These are phyloP conservation scores for Cladorrhinum samala DNA, from an alignment of 495 filamentous ascomycete genomes.

Conservation along the genomic window DNA sequence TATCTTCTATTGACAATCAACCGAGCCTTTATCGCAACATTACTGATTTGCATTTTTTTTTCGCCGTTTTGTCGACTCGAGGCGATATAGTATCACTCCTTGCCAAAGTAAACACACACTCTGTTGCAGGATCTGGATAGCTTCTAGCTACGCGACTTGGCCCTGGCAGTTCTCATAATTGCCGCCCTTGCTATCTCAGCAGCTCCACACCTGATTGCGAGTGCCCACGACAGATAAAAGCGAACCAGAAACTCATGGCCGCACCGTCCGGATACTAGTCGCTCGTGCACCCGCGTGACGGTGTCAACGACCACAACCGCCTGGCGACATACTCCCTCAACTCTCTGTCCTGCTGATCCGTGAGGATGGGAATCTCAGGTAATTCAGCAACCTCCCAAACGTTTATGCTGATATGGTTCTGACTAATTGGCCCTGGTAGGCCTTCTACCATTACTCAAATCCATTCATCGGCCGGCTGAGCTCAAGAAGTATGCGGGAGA, in stretches of 20 bases:
- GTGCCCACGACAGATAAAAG: background rate
- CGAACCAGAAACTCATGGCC: background rate
- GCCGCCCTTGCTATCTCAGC: background rate
- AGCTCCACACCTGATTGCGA: background rate
- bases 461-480: constrained; percentile 83
- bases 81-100: background rate
- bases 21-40: too few relatives aligned
- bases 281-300: too few relatives aligned
- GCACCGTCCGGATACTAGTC: background rate
- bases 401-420: constrained; percentile 4
- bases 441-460: constrained; percentile 86
- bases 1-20: too few relatives aligned
- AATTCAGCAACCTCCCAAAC: too few relatives aligned
- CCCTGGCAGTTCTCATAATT: background rate
- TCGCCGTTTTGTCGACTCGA: too few relatives aligned
- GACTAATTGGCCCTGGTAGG: constrained; percentile 42
- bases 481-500: constrained; percentile 83
- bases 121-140: background rate
- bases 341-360: constrained; percentile 9
- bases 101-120: background rate
- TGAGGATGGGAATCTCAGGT: constrained; percentile 70
- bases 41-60: too few relatives aligned
- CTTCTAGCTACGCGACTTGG: background rate
- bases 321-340: too few relatives aligned
- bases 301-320: too few relatives aligned